These are phyloP conservation scores for Fomitopsis pinicola DNA, from an alignment of 1,284 basidiomycete species.

Conservation along the genomic window DNA sequence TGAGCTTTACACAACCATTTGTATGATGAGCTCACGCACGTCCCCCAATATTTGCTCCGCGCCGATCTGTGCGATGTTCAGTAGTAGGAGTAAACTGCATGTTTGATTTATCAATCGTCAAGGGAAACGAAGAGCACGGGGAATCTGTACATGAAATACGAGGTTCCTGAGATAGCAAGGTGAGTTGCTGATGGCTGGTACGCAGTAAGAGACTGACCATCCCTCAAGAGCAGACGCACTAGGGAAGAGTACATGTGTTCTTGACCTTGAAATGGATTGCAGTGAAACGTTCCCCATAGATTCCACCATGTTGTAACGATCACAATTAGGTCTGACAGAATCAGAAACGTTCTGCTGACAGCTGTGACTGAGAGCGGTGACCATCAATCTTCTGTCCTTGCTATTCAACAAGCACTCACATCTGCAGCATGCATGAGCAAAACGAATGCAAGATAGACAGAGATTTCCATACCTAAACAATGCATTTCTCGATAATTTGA, in stretches of 20 bases:
- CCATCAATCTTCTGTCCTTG: background rate
- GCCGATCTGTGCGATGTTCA: background rate
- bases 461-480: too few species aligned
- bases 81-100: background rate
- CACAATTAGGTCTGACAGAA: background rate
- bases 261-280: background rate
- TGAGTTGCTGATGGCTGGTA: background rate
- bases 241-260: background rate
- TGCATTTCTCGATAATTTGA: too few species aligned
- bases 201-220: background rate
- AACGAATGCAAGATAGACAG: too few species aligned
- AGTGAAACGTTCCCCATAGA: background rate
- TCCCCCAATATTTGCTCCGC: background rate
- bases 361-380: background rate
- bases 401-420: background rate
- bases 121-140: background rate
- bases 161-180: background rate
- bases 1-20: background rate
- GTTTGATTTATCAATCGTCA: background rate
- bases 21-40: background rate
- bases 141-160: background rate
- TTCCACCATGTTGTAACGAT: background rate
- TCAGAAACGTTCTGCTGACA: background rate
- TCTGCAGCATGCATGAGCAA: too few species aligned
- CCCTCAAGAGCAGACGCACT: background rate